These are phyloP conservation scores for Erysimum cheiranthoides DNA, from an alignment of 345 rosid species.

Conservation along the genomic window DNA sequence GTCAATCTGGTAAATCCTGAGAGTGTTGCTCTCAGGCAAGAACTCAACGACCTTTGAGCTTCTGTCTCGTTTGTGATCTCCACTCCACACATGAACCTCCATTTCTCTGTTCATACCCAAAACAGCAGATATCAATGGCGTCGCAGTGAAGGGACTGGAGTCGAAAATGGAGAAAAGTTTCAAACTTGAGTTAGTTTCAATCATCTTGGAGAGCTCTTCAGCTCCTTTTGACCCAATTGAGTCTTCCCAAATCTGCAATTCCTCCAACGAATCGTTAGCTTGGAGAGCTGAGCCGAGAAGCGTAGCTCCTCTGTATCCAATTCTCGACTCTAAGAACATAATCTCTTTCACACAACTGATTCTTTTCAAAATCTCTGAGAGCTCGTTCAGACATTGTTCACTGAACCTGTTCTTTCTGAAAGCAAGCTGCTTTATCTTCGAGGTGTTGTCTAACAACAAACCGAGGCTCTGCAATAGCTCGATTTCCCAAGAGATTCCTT, in stretches of 20 bases:
- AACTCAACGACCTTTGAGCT: constrained; percentile 87
- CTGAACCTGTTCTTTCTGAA: constrained; percentile 64
- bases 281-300: constrained; percentile 70
- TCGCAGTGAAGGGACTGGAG: constrained; percentile 66
- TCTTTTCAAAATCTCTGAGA: constrained; percentile 62
- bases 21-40: constrained; percentile 64
- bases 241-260: constrained; percentile 95
- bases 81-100: constrained; percentile 92
- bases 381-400: constrained; percentile 59
- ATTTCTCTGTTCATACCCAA: constrained; percentile 74
- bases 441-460: constrained; percentile 60
- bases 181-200: constrained; percentile 79
- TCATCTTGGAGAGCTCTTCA: constrained; percentile 94
- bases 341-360: constrained; percentile 67
- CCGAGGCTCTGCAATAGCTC: constrained; percentile 60
- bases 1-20: constrained; percentile 71
- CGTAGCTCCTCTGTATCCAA: constrained; percentile 67
- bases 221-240: constrained; percentile 92
- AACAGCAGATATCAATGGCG: constrained; percentile 90
- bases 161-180: constrained; percentile 79
- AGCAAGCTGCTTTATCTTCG: constrained; percentile 64
- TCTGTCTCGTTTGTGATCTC: constrained; percentile 57
- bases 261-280: constrained; percentile 76
- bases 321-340: constrained; percentile 58
- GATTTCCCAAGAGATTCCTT: constrained; percentile 67